Conservation (phyloP, 345 rosid genomes). For the Gossypium rotundifolium region DNA sequence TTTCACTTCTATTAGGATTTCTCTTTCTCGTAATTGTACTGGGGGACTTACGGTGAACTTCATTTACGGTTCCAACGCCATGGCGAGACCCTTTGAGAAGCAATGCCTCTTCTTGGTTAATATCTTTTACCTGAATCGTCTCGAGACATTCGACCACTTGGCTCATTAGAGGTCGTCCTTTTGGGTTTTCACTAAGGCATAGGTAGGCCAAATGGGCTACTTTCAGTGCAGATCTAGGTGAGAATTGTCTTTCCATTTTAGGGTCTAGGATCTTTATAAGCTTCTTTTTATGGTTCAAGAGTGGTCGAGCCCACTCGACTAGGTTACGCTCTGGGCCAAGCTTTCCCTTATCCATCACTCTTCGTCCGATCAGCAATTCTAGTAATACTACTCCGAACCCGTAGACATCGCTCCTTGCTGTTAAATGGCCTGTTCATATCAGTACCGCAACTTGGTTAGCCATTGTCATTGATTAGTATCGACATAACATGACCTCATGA, state of each 20-base stretch:
- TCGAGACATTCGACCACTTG: slow-evolving; percentile 79
- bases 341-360: slow-evolving; percentile 87
- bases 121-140: slow-evolving; percentile 36
- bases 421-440: slow-evolving; percentile 69
- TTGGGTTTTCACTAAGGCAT: slow-evolving; percentile 95
- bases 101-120: slow-evolving; percentile 33
- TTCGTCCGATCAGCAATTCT: slow-evolving; percentile 92
- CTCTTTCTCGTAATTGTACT: slow-evolving; percentile 15
- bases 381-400: slow-evolving; percentile 95
- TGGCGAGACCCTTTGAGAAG: slow-evolving; percentile 30
- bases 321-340: slow-evolving; percentile 87
- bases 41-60: slow-evolving; percentile 31
- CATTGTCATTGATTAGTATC: background rate
- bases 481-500: background rate
- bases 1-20: slow-evolving; percentile 4
- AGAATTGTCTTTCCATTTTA: slow-evolving; percentile 83
- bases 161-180: slow-evolving; percentile 77
- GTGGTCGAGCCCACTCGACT: slow-evolving; percentile 96
- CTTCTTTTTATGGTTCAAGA: slow-evolving; percentile 80
- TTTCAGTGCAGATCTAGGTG: slow-evolving; percentile 50
- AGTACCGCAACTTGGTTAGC: slow-evolving; percentile 11
- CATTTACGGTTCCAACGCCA: slow-evolving; percentile 39
- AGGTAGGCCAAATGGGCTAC: slow-evolving; percentile 74
- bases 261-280: slow-evolving; percentile 82
- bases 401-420: slow-evolving; percentile 92